These are phyloP conservation scores for Penicillium roqueforti DNA, from an alignment of 495 filamentous ascomycete species.

Conservation along the genomic window DNA sequence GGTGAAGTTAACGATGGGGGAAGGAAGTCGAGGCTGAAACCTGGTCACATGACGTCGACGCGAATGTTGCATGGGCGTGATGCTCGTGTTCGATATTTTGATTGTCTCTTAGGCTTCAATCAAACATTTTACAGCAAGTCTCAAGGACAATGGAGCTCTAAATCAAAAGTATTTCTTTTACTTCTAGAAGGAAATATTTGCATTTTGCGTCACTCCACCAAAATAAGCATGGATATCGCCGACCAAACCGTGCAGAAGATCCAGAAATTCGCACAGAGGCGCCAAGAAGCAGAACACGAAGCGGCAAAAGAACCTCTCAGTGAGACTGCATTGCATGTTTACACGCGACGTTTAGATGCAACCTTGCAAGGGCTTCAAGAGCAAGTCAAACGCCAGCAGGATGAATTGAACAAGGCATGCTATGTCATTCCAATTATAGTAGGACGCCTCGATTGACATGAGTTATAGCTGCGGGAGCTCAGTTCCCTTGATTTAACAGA, in stretches of 20 bases:
- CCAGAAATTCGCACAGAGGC: slow-evolving; percentile 35
- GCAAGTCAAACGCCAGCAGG: slow-evolving; percentile 61
- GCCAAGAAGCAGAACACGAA: slow-evolving; percentile 34
- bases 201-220: not conserved
- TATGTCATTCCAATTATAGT: not conserved
- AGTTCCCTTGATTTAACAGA: slow-evolving; percentile 42
- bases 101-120: slow-evolving; percentile 1
- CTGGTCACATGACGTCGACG: slow-evolving; percentile 8
- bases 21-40: slow-evolving; percentile 1
- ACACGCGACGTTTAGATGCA: slow-evolving; percentile 53
- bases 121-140: slow-evolving; percentile 1
- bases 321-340: slow-evolving; percentile 32
- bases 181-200: not conserved
- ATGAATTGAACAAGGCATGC: slow-evolving; percentile 52
- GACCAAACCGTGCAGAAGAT: slow-evolving; percentile 36
- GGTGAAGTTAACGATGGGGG: not conserved
- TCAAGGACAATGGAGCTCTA: not conserved
- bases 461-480: slow-evolving; percentile 41
- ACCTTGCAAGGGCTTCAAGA: slow-evolving; percentile 62
- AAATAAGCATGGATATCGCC: slow-evolving; percentile 31
- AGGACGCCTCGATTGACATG: slow-evolving; percentile 16
- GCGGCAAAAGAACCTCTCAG: slow-evolving; percentile 32
- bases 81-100: slow-evolving; percentile 2
- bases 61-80: slow-evolving; percentile 1
- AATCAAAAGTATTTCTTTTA: not conserved